Base-by-base conservation (phyloP, 148 eudicot genomes). In the Dysphania ambrosioides region DNA sequence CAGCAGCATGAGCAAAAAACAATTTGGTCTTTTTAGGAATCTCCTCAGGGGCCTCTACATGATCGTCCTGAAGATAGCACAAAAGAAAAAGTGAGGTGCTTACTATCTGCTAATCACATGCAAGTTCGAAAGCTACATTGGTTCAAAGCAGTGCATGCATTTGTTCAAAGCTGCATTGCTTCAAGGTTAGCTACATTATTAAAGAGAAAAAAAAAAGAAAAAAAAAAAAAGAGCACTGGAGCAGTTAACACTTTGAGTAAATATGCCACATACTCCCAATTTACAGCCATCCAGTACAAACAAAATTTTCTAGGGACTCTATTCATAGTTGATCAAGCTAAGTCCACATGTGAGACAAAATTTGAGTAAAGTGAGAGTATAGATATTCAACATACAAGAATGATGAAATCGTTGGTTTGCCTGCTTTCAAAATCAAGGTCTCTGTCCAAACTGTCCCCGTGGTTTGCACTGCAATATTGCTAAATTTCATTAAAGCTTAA, bases 1-100 rank as follows among this genome's bases (percentile, higher is more conserved):
- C 91, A 70, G 91, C 85, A 29, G 97, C 98, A 81, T 84, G 86
- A 66, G 94, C 93, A 70, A 91, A 91, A 81, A 91, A 93, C 68
- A 87, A 66, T 65, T 85, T 93, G 66, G 94, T 85, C 87, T 91
- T 93, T 68, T 83, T 86, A 60, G 97, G 88, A 62, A 79, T 82
- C 80, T 88, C 94, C 78, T 86, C 89, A 7, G 85, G 75, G 40
- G 83, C 86, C 85, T 93, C 98, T 62, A 88, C 87, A 68, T 88
- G 98, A 78, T 88, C 80, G 71, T 93, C 90, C 98, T 93, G 77
- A 68, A 21, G 23, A 67, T 40, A 29, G 32, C 13, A 59, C 47
- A 31, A 47, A n/a, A n/a, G n/a, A 3, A 30, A 51, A 9, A 0
- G 5, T 6, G 10, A 18, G 32, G 34, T 68, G 71, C 2, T 27